These are phyloP conservation scores for Suillus hirtellus DNA, from an alignment of 768 basidiomycete species.

Conservation along the genomic window DNA sequence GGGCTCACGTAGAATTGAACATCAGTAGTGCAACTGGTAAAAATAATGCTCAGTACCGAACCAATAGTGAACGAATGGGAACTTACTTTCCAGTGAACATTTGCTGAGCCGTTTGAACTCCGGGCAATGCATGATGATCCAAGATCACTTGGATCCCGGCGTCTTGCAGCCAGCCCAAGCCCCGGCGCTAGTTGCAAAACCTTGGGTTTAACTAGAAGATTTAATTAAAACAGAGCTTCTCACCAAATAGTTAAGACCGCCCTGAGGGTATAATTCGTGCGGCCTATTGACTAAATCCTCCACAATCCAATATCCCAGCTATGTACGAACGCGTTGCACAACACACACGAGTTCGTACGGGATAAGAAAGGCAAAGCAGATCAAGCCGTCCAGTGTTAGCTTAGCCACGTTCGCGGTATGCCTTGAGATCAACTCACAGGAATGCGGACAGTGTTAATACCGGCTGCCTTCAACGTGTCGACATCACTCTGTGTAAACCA, in stretches of 20 bases:
- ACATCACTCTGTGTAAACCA: constrained; percentile 76
- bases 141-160: constrained; percentile 70
- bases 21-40: constrained; percentile 58
- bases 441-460: constrained; percentile 76
- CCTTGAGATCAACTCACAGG: constrained; percentile 48
- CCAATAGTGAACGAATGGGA: background rate
- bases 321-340: background rate
- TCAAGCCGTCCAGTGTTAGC: background rate
- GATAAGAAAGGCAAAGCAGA: background rate
- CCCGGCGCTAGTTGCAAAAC: constrained; percentile 49
- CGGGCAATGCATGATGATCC: constrained; percentile 71
- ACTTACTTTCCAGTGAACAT: constrained; percentile 68
- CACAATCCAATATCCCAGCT: constrained; percentile 85
- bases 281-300: constrained; percentile 66
- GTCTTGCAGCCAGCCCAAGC: constrained; percentile 55
- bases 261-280: constrained; percentile 65
- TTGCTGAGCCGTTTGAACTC: constrained; percentile 61
- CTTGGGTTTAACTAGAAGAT: background rate
- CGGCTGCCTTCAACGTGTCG: constrained; percentile 46
- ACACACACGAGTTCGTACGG: background rate
- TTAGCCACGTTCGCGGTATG: background rate
- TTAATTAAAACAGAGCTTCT: constrained; percentile 15
- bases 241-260: constrained; percentile 68
- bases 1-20: constrained; percentile 71
- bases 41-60: constrained; percentile 9